Conservation (phyloP, 805 yeast genomes). For the Novakomyces olei region DNA sequence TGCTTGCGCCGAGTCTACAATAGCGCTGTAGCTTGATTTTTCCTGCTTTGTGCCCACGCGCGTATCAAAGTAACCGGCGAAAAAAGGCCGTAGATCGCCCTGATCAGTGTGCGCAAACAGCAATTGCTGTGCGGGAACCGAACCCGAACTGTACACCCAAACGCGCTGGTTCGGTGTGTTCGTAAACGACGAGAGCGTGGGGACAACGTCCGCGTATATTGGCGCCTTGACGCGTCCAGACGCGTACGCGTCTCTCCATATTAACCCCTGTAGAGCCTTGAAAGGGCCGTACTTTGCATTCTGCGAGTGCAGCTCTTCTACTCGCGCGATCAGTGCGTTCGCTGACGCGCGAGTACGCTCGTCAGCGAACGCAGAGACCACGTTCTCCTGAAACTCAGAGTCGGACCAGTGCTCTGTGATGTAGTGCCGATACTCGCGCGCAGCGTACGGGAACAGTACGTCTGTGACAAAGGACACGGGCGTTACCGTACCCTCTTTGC, state of each 20-base stretch:
- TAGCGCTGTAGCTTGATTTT: neutral
- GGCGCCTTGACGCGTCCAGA: neutral
- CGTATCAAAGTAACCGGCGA: slow-evolving; percentile 1
- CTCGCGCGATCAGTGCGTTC: too few relatives aligned
- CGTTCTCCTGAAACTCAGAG: too few relatives aligned
- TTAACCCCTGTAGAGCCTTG: neutral
- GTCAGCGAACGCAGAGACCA: too few relatives aligned
- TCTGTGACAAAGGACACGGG: too few relatives aligned
- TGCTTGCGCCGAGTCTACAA: too few relatives aligned
- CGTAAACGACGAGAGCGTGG: neutral
- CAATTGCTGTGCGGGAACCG: slow-evolving; percentile 3
- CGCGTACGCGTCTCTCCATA: slow-evolving; percentile 2
- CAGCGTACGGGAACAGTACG: too few relatives aligned
- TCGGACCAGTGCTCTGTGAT: too few relatives aligned
- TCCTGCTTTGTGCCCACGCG: neutral
- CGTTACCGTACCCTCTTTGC: too few relatives aligned
- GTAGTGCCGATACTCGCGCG: too few relatives aligned
- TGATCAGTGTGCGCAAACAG: neutral
- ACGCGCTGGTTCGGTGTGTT: neutral
- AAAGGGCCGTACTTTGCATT: slow-evolving; percentile 1
- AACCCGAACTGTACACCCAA: neutral
- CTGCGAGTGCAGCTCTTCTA: too few relatives aligned
- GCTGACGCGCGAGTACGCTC: too few relatives aligned
- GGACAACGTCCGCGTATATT: slow-evolving; percentile 1
- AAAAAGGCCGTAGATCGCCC: neutral